Evolutionary conservation across 768 basidiomycete genomes (phyloP).

Genomic region (Clavulina sp.): DNA sequence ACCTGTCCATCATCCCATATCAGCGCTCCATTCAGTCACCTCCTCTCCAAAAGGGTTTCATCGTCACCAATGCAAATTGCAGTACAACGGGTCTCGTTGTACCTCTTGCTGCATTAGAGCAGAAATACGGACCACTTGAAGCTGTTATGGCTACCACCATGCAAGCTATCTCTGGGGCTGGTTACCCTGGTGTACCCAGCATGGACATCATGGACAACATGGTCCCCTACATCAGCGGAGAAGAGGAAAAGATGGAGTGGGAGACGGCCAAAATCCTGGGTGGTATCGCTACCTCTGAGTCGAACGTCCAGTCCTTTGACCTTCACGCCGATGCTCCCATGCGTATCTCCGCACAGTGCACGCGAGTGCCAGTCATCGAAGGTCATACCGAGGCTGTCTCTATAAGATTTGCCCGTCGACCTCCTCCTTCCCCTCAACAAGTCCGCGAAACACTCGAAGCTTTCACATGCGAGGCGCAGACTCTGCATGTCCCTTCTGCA

Average conservation of each 20-base stretch:
- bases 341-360: constrained; percentile 84
- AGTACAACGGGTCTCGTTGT: constrained; percentile 86
- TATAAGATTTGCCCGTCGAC: constrained; percentile 59
- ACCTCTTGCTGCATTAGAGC: constrained; percentile 80
- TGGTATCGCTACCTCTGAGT: constrained; percentile 36
- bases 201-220: constrained; percentile 94
- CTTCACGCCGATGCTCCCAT: constrained; percentile 67
- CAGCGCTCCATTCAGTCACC: constrained; percentile 56
- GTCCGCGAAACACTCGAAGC: constrained; percentile 62
- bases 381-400: constrained; percentile 88
- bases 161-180: constrained; percentile 94
- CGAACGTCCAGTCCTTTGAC: constrained; percentile 50
- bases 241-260: constrained; percentile 99
- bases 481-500: constrained; percentile 65
- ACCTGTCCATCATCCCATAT: constrained; percentile 67
- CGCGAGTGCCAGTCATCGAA: constrained; percentile 88
- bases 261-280: constrained; percentile 96
- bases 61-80: constrained; percentile 98
- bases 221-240: constrained; percentile 83
- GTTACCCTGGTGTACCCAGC: constrained; percentile 85
- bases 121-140: constrained; percentile 86
- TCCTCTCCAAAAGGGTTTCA: constrained; percentile 65
- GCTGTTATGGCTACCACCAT: constrained; percentile 83
- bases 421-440: constrained; percentile 74
- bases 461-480: constrained; percentile 61